phyloP scores from a whole-genome alignment of 164 flowering plant species.

The Euptelea pleiosperma region DNA sequence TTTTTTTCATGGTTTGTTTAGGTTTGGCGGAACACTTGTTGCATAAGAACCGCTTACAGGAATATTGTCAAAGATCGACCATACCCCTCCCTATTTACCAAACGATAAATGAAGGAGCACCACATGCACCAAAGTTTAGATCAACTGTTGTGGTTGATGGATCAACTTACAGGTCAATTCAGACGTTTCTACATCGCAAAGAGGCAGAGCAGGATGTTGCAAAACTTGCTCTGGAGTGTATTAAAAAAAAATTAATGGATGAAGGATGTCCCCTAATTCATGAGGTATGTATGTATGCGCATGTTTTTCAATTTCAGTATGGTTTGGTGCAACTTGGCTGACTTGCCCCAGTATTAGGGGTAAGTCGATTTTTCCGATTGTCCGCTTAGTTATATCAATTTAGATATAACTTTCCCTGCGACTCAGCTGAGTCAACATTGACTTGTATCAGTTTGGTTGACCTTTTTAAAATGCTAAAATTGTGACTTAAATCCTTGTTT shows the following conservation, averaged over 20 bases:
- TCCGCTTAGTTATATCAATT: too few relatives aligned
- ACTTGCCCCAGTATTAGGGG: too few relatives aligned
- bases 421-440: too few relatives aligned
- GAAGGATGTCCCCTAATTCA: conserved; percentile 30
- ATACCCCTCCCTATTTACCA: conserved; percentile 38
- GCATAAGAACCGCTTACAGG: conserved; percentile 44
- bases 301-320: not conserved
- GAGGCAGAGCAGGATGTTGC: conserved; percentile 64
- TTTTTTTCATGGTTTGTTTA: not conserved
- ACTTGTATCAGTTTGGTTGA: too few relatives aligned
- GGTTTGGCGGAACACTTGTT: conserved; percentile 19
- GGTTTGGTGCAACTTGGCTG: too few relatives aligned
- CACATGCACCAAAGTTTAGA: conserved; percentile 40
- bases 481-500: too few relatives aligned
- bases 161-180: conserved; percentile 22
- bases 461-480: too few relatives aligned
- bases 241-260: conserved; percentile 26
- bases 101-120: conserved; percentile 37
- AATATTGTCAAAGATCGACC: conserved; percentile 37
- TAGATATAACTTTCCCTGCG: too few relatives aligned
- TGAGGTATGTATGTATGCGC: conserved; percentile 34
- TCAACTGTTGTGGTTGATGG: conserved; percentile 47
- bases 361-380: too few relatives aligned
- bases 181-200: conserved; percentile 36
- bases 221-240: conserved; percentile 33